Evolutionary conservation across 225 moss, liverwort and hornwort species (phyloP).

Genomic region (Ulota crispa): DNA sequence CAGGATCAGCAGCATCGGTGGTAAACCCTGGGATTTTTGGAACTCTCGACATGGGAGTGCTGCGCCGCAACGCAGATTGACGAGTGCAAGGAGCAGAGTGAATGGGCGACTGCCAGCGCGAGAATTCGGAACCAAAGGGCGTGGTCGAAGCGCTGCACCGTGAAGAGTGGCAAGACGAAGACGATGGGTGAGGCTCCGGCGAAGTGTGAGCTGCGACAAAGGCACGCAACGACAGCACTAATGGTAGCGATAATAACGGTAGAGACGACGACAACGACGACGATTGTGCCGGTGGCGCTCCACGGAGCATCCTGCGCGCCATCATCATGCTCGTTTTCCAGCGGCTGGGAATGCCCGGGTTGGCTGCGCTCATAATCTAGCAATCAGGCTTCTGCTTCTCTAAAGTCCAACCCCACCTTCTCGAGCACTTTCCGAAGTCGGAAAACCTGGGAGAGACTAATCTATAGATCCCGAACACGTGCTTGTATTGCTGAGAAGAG

Average conservation of each 20-base stretch:
- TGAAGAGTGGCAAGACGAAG: not conserved
- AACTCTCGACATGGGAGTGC: not conserved
- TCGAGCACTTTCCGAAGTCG: conserved; percentile 19
- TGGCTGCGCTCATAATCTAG: not conserved
- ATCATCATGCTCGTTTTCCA: not conserved
- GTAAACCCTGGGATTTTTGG: not conserved
- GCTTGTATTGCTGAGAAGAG: not conserved
- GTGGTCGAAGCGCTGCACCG: not conserved
- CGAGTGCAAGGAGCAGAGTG: not conserved
- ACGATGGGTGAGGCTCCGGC: not conserved
- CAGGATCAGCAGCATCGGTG: not conserved
- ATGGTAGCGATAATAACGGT: not conserved
- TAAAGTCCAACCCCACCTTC: conserved; percentile 5
- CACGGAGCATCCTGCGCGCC: conserved; percentile 12
- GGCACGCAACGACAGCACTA: conserved; percentile 21
- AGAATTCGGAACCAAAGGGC: not conserved
- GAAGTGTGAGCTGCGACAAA: not conserved
- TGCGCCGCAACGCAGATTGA: not conserved
- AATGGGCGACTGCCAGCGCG: not conserved
- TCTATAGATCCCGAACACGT: not conserved
- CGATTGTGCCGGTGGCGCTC: not conserved
- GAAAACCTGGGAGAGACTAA: not conserved
- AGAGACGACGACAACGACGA: not conserved
- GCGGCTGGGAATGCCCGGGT: not conserved
- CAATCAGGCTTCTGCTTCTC: not conserved